These are phyloP conservation scores for Ceratocystiopsis sp. DNA, from an alignment of 2,329 filamentous ascomycete genomes.

Conservation along the genomic window DNA sequence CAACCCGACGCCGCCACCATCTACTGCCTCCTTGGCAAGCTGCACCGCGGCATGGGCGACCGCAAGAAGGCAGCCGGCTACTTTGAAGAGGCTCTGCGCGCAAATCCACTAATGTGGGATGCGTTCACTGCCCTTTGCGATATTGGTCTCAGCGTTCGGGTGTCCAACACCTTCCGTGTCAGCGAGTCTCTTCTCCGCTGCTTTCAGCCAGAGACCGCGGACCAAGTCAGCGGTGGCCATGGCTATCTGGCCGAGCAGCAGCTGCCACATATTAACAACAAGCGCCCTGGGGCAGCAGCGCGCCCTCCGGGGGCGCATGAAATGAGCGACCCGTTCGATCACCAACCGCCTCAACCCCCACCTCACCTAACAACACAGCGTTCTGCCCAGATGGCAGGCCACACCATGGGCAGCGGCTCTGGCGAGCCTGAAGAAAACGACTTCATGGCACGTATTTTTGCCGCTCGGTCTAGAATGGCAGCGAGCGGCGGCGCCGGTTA, in stretches of 20 bases:
- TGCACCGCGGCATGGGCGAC: slow-evolving; percentile 69
- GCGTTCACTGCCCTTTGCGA: slow-evolving; percentile 82
- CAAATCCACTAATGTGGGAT: slow-evolving; percentile 97
- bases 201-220: slow-evolving; percentile 22
- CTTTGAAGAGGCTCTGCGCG: slow-evolving; percentile 75
- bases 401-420: background rate
- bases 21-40: slow-evolving; percentile 69
- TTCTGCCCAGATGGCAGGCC: background rate
- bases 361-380: background rate
- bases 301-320: slow-evolving; percentile 16
- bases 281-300: slow-evolving; percentile 21
- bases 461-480: slow-evolving; percentile 29
- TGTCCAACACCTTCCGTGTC: slow-evolving; percentile 73
- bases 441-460: slow-evolving; percentile 38
- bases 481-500: slow-evolving; percentile 19
- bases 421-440: slow-evolving; percentile 31
- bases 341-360: slow-evolving; percentile 16
- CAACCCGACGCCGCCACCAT: slow-evolving; percentile 71
- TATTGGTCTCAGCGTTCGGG: slow-evolving; percentile 63
- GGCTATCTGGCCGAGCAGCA: slow-evolving; percentile 20
- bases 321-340: slow-evolving; percentile 33
- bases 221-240: slow-evolving; percentile 13
- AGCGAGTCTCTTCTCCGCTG: slow-evolving; percentile 35
- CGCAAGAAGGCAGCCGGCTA: slow-evolving; percentile 69
- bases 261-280: slow-evolving; percentile 9